Base-by-base conservation (phyloP, 2,329 filamentous ascomycete genomes). In the Drechslerella stenobrocha region DNA sequence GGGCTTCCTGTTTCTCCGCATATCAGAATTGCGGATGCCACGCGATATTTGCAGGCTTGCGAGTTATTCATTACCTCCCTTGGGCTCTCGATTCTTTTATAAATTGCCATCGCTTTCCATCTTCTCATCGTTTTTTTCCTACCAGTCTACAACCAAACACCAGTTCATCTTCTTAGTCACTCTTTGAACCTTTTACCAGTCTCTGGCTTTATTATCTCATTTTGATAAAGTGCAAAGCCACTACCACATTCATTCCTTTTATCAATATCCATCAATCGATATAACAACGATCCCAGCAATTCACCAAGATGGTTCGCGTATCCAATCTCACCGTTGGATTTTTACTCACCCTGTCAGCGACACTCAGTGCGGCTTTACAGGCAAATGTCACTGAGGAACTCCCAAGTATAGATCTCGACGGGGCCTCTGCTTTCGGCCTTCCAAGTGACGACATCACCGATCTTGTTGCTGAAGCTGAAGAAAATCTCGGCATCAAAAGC, bases 11-110 rank as follows among this genome's bases (percentile, higher is more conserved):
- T 45, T 42, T 20, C 47, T 28, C 53, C 48, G 18, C 28, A 66
- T 48, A 35, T 56, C 55, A 60, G 28, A 56, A 56, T 67, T 56
- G 55, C 56, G 63, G 63, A 67, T 32, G 56, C 63, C 63, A 67
- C 55, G 63, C 63, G 55, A 60, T 48, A 58, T 48, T 40, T 52
- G n/a, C 37, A 53, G 37, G 50, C 55, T 67, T 67, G 55, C 47
- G n/a, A n/a, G 11, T 30, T 60, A 51, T 44, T 42, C 45, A 42
- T 42, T 20, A 13, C 3, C 6, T 42, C 37, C 3, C 9, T 42
- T 18, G 3, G 8, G 13, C 3, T 37, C 13, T 37, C 34, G 18
- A 18, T 55, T 52, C 46, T 4, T 34, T 13, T 59, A 45, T 51
- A 42, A 48, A 42, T 46, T 51, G 23, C 45, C 15, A 7, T 52